Conservation (phyloP, 495 filamentous ascomycete genomes). For the Penicillium longicatenatum region DNA sequence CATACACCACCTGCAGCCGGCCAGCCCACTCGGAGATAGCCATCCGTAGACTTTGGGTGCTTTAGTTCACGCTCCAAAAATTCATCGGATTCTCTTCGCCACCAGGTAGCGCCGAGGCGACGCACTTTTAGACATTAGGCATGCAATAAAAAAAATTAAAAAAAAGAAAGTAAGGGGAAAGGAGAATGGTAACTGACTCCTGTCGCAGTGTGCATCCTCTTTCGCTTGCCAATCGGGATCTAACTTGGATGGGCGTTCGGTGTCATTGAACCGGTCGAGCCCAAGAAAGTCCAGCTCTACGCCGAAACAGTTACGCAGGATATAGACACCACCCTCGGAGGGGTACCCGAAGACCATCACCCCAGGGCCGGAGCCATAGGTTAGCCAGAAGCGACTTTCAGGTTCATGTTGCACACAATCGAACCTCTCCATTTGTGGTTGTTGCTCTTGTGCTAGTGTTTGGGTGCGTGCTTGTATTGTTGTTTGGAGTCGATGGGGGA, state of each 20-base stretch:
- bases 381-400: not conserved
- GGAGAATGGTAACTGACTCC: slow-evolving; percentile 9
- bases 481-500: not conserved
- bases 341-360: slow-evolving; percentile 11
- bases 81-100: slow-evolving; percentile 3
- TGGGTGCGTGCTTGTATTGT: not conserved
- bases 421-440: not conserved
- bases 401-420: not conserved
- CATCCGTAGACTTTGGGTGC: slow-evolving; percentile 2
- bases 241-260: slow-evolving; percentile 3
- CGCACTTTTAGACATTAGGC: slow-evolving; percentile 1
- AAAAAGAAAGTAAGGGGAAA: not conserved
- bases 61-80: not conserved
- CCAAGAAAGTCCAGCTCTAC: slow-evolving; percentile 18
- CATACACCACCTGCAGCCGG: slow-evolving; percentile 13
- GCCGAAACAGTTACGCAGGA: slow-evolving; percentile 4
- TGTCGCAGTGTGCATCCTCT: slow-evolving; percentile 18
- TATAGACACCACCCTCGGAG: slow-evolving; percentile 18
- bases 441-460: not conserved
- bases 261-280: slow-evolving; percentile 17
- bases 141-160: not conserved
- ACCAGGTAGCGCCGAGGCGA: slow-evolving; percentile 1
- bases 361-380: slow-evolving; percentile 1
- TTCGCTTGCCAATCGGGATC: slow-evolving; percentile 15
- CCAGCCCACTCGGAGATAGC: slow-evolving; percentile 17